A percentile compares a stretch with the other conserved stretches of the same genome.
Conservation (phyloP, 2,329 filamentous ascomycete genomes). For the Phoma sp. region DNA sequence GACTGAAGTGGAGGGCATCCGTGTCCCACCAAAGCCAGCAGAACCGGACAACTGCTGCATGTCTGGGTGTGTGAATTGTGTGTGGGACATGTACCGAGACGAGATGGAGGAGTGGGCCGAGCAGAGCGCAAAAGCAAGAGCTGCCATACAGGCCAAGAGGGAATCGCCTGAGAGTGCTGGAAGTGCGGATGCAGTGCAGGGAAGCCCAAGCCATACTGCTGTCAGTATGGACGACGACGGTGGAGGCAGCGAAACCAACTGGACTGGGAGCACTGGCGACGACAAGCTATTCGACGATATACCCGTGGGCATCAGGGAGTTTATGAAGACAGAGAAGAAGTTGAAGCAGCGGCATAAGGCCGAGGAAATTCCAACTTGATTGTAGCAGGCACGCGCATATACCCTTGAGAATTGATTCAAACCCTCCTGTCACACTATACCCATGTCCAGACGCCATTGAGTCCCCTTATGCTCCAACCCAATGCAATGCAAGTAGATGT, state of each 20-base stretch:
- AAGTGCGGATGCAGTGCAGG: slow-evolving; percentile 44
- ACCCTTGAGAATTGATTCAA: slow-evolving; percentile 15
- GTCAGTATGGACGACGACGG: slow-evolving; percentile 80
- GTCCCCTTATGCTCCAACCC: slow-evolving; percentile 12
- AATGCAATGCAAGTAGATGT: slow-evolving; percentile 9
- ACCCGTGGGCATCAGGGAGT: slow-evolving; percentile 91
- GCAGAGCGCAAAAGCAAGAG: slow-evolving; percentile 67
- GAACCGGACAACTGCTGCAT: slow-evolving; percentile 99
- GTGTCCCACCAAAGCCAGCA: slow-evolving; percentile 80
- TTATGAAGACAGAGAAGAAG: slow-evolving; percentile 96
- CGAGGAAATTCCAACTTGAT: slow-evolving; percentile 53
- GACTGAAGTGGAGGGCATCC: slow-evolving; percentile 74
- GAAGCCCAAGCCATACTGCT: slow-evolving; percentile 57
- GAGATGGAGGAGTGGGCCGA: slow-evolving; percentile 89
- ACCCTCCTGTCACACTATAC: slow-evolving; percentile 4
- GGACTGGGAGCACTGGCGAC: slow-evolving; percentile 56
- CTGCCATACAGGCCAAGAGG: slow-evolving; percentile 51
- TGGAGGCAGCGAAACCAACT: slow-evolving; percentile 74
- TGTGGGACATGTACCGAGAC: slow-evolving; percentile 91
- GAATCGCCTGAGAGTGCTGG: slow-evolving; percentile 37
- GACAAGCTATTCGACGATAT: slow-evolving; percentile 78
- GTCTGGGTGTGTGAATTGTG: slow-evolving; percentile 97
- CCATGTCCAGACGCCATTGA: slow-evolving; percentile 9
- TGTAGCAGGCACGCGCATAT: slow-evolving; percentile 18
- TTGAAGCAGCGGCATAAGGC: slow-evolving; percentile 75